These are phyloP conservation scores for Calonectria multiphialidica DNA, from an alignment of 2,329 filamentous ascomycete genomes.

Conservation along the genomic window DNA sequence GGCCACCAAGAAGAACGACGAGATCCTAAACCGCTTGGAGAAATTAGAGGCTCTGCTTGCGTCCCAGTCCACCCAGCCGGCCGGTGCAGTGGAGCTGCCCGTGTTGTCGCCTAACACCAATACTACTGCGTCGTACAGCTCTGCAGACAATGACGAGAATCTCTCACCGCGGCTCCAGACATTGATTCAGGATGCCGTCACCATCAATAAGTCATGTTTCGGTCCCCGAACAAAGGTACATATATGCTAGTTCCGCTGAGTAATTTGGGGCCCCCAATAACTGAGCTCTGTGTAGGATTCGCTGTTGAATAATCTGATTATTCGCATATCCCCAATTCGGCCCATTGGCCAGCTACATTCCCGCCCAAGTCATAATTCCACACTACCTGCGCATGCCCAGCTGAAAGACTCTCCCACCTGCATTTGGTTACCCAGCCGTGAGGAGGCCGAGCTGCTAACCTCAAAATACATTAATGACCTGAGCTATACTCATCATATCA, in stretches of 20 bases:
- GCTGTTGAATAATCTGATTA: constrained; percentile 42
- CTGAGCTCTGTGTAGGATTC: not conserved
- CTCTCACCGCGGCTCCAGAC: constrained; percentile 49
- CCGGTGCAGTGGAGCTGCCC: constrained; percentile 6
- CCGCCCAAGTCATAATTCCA: constrained; percentile 44
- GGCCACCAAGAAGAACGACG: constrained; percentile 13
- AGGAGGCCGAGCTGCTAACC: constrained; percentile 45
- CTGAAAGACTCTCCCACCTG: constrained; percentile 45
- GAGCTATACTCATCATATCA: constrained; percentile 47
- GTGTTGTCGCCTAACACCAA: not conserved
- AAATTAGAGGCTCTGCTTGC: constrained; percentile 43
- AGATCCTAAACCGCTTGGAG: constrained; percentile 40
- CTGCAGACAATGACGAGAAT: constrained; percentile 8
- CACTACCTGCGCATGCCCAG: constrained; percentile 32
- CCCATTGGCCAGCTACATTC: constrained; percentile 42
- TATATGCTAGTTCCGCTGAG: constrained; percentile 26
- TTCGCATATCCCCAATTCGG: constrained; percentile 49
- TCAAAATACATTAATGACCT: constrained; percentile 47
- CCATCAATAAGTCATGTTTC: constrained; percentile 47
- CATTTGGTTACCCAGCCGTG: constrained; percentile 49
- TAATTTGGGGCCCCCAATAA: not conserved
- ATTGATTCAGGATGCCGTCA: constrained; percentile 49
- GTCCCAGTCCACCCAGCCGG: constrained; percentile 25
- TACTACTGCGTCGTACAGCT: not conserved
- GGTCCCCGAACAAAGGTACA: constrained; percentile 39